Percentiles rank a stretch among this genome's conserved stretches.
These are phyloP conservation scores for Ceratocystis variospora DNA, from an alignment of 2,329 filamentous ascomycete genomes.

Conservation along the genomic window DNA sequence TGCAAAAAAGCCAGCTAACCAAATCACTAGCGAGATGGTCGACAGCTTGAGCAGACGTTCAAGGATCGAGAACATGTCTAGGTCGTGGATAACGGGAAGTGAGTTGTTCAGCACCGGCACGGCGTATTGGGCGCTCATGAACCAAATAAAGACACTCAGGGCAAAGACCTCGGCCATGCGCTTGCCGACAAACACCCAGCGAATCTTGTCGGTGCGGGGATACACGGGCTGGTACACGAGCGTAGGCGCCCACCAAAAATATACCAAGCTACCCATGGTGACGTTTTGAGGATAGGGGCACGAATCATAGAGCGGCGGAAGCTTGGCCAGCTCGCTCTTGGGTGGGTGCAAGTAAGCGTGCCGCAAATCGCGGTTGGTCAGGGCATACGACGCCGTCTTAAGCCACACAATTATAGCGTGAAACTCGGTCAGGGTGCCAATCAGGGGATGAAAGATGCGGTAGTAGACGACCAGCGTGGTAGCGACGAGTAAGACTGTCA, in stretches of 20 bases:
- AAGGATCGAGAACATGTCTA: conserved; percentile 68
- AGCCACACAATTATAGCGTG: conserved; percentile 94
- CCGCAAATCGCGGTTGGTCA: conserved; percentile 89
- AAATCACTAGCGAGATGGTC: conserved; percentile 89
- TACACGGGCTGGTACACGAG: conserved; percentile 96
- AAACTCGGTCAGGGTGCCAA: conserved; percentile 78
- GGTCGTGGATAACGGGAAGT: conserved; percentile 66
- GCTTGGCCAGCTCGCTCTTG: conserved; percentile 48
- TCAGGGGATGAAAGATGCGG: conserved; percentile 80
- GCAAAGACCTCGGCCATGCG: conserved; percentile 63
- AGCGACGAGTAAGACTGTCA: conserved; percentile 63
- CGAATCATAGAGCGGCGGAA: conserved; percentile 67
- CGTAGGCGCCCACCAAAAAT: conserved; percentile 97
- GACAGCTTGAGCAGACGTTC: conserved; percentile 90
- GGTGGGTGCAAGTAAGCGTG: conserved; percentile 74
- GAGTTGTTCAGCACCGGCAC: conserved; percentile 81
- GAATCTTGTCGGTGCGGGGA: conserved; percentile 64
- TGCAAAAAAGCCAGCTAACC: conserved; percentile 95
- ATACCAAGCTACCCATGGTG: conserved; percentile 71
- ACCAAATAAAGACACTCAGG: conserved; percentile 84
- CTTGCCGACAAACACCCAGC: conserved; percentile 81
- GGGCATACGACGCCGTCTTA: conserved; percentile 89
- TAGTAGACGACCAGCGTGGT: conserved; percentile 82
- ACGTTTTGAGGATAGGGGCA: conserved; percentile 89
- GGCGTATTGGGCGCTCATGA: conserved; percentile 86